Evolutionary conservation across 177 flowering plant species (phyloP).

Genomic region (Vitis hybrid): DNA sequence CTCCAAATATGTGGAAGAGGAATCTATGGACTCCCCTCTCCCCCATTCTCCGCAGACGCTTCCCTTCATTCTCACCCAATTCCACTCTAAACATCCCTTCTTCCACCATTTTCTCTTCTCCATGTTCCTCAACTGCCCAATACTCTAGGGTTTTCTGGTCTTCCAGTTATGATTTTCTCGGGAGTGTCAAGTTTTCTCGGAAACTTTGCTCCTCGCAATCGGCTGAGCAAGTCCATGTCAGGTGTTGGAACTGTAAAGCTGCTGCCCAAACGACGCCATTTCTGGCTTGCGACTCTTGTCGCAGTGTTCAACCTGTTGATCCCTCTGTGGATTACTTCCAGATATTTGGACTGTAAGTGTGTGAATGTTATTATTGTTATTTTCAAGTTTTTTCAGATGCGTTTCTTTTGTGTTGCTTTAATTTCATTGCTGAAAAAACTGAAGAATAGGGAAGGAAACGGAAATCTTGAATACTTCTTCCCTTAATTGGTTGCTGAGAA

Average conservation of each 20-base stretch:
- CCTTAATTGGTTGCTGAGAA: neutral
- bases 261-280: slow-evolving; percentile 36
- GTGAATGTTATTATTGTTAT: neutral
- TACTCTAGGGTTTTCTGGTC: neutral
- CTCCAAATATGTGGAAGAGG: slow-evolving; percentile 17
- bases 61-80: neutral
- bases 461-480: neutral
- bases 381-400: neutral
- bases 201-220: slow-evolving; percentile 32
- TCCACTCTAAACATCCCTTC: neutral
- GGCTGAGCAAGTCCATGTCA: slow-evolving; percentile 5
- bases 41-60: slow-evolving; percentile 5
- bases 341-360: slow-evolving; percentile 39
- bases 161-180: neutral
- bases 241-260: slow-evolving; percentile 68
- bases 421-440: neutral
- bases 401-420: neutral
- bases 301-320: slow-evolving; percentile 77
- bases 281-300: slow-evolving; percentile 64
- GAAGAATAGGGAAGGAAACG: neutral
- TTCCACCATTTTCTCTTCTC: neutral
- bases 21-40: slow-evolving; percentile 25
- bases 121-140: neutral
- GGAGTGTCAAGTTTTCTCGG: slow-evolving; percentile 8
- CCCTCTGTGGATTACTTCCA: slow-evolving; percentile 72